Evolutionary conservation across 1,139 yeast genomes (phyloP).

Genomic region (Suhomyces choctaworum): DNA sequence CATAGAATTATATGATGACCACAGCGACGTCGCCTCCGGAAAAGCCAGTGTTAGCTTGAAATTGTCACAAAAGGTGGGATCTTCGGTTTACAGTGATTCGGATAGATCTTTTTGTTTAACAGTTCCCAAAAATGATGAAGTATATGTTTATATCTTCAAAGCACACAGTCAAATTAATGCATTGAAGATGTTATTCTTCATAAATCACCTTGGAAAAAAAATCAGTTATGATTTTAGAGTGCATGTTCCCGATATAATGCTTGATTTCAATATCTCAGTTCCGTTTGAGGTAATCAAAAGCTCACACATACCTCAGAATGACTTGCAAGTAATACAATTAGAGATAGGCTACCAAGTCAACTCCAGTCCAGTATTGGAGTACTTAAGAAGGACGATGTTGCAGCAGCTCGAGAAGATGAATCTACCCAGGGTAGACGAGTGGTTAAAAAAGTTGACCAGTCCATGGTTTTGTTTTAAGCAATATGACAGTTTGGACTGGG

Average conservation of each 20-base stretch:
- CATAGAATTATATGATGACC: slow-evolving; percentile 58
- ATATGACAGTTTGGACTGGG: slow-evolving; percentile 80
- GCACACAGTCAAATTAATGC: slow-evolving; percentile 55
- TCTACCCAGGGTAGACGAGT: slow-evolving; percentile 15
- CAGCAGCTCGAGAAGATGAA: slow-evolving; percentile 13
- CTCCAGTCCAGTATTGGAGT: slow-evolving; percentile 36
- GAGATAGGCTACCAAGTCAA: slow-evolving; percentile 37
- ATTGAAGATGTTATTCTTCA: slow-evolving; percentile 61
- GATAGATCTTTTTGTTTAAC: slow-evolving; percentile 68
- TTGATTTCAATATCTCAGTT: slow-evolving; percentile 45
- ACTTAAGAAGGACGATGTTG: slow-evolving; percentile 27
- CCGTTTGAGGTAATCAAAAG: slow-evolving; percentile 28
- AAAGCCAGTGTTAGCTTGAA: slow-evolving; percentile 28
- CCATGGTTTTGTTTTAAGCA: slow-evolving; percentile 61
- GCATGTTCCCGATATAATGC: slow-evolving; percentile 52
- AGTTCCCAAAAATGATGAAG: slow-evolving; percentile 31
- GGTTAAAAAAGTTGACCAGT: slow-evolving; percentile 23
- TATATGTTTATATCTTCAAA: slow-evolving; percentile 52
- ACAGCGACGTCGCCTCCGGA: slow-evolving; percentile 31
- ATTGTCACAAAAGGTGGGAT: slow-evolving; percentile 28
- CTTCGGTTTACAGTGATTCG: slow-evolving; percentile 59
- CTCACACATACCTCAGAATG: slow-evolving; percentile 12
- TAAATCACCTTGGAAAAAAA: slow-evolving; percentile 42
- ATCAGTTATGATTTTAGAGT: slow-evolving; percentile 32
- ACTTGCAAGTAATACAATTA: slow-evolving; percentile 17